Base-by-base conservation (phyloP, 352 stramenopile species). In the Chrysophaeum taylorii region DNA sequence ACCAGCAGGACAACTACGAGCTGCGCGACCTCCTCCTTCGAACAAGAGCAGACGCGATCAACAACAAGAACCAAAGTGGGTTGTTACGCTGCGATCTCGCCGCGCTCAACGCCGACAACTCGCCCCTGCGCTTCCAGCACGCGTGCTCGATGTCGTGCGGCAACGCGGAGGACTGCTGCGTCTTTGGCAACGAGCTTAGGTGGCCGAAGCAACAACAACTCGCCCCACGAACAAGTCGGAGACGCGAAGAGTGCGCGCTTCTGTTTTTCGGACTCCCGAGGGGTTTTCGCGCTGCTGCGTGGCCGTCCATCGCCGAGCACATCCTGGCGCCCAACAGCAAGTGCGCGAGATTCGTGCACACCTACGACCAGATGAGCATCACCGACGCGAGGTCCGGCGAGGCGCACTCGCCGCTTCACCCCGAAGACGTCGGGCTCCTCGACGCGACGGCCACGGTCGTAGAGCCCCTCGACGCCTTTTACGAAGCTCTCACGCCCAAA, bases 301-400 rank as follows among this genome's bases (percentile, higher is more conserved):
- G 38, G n/a, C 64, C 64, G 25, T 68, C 64, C 27, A 70, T 70
- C 45, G 64, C 36, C 36, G 27, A 67, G 21, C 38, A 74, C 33
- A 70, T 74, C 31, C n/a, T 72, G 7, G 38, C 31, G 23, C 37
- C n/a, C 37, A 74, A 74, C 53, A 31, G 43, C 1, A 66, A n/a
- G 52, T 74, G 70, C 31, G 70, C 71, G 41, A 45, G 71, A 29
- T 74, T 62, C 37, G 31, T 64, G 5, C 70, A 74, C 64, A 74
- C n/a, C 16, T 74, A 74, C 62, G 69, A 72, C 68, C 53, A 72
- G 23, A 70, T 61, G 9, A 73, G 16, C 37, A 0, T 68, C 31
- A 31, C 36, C 29, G 37, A 50, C 61, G 23, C 48, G 31, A 12
- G 29, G 23, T 63, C 48, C 37, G 61, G 29, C 29, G 29, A 37